Base-by-base conservation (phyloP, 1,284 basidiomycete species). In the Cryptococcus hybrid region DNA sequence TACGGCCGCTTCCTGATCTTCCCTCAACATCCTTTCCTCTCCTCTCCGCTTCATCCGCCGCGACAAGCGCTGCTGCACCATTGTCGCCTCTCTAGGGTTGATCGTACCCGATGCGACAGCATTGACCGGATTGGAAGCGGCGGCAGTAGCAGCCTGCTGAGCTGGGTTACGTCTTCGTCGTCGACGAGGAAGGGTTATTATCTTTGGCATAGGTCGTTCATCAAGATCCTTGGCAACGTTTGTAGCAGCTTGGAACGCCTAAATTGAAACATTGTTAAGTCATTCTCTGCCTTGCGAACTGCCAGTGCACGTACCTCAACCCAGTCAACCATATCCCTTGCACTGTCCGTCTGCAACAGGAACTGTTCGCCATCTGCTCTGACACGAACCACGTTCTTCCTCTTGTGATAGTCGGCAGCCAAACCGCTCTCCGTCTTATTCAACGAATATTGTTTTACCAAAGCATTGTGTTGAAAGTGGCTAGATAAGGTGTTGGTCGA, bases 291-390 rank as follows among this genome's bases (percentile, higher is more conserved):
- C 2, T 30, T 30, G 30, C 30, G 30, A 30, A 13, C 15, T n/a
- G 49, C n/a, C 36, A 36, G 11, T 12, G 47, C 38, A 73, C 81
- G 52, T 65, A 90, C 93, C 86, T 99, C 95, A 67, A 99, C 95
- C 92, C 94, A 95, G 64, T 90, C 86, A 47, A 99, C 90, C 7
- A 96, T 92, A 47, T 87, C 86, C 40, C 85, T 83, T 47, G 94
- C 88, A 73, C 90, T 88, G 54, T 84, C 85, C 2, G 91, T 90
- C 79, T 99, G 96, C 62, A 99, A 73, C 71, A 99, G 80, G 77
- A 99, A 99, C 80, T 99, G 95, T 80, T 99, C 91, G 11, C 94
- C 94, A 74, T 95, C 92, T 66, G 92, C 82, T 56, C 96, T 81
- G 38, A 98, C 85, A 34, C 95, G 84, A n/a, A 99, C 92, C 42